Evolutionary conservation across 345 rosid species (phyloP).

Genomic region (Eucalyptus viminalis): DNA sequence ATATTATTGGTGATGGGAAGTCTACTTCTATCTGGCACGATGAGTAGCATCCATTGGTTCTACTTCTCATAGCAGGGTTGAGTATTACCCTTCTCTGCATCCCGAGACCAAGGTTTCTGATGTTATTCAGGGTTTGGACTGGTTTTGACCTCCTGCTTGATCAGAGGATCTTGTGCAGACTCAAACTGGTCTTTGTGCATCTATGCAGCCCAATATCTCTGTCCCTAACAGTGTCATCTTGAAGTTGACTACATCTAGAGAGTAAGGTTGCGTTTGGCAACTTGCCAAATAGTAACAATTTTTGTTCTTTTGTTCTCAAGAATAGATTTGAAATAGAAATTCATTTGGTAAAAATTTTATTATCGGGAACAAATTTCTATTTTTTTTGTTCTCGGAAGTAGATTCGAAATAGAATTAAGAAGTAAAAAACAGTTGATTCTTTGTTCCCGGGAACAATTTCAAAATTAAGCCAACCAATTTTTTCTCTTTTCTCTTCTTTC

Average conservation of each 20-base stretch:
- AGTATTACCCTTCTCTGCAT: neutral
- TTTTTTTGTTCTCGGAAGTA: no score
- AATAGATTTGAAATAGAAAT: no score
- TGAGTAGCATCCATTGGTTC: neutral
- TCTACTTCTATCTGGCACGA: neutral
- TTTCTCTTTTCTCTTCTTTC: no score
- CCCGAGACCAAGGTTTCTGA: neutral
- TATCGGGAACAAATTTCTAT: accelerated
- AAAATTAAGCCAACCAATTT: no score
- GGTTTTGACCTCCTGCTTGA: neutral
- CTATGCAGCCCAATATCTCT: neutral
- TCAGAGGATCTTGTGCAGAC: neutral
- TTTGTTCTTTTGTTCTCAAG: no score
- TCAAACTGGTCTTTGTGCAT: neutral
- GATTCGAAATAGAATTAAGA: accelerated
- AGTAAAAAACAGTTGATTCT: no score
- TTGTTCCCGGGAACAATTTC: no score
- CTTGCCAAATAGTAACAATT: no score
- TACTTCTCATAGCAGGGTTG: neutral
- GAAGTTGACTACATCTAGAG: neutral
- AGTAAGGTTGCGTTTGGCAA: neutral
- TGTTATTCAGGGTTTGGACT: neutral
- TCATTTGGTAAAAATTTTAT: no score
- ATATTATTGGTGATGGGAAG: neutral
- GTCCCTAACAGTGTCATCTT: neutral